phyloP scores from a whole-genome alignment of 306 rosid species.

The Cicer judaicum region DNA sequence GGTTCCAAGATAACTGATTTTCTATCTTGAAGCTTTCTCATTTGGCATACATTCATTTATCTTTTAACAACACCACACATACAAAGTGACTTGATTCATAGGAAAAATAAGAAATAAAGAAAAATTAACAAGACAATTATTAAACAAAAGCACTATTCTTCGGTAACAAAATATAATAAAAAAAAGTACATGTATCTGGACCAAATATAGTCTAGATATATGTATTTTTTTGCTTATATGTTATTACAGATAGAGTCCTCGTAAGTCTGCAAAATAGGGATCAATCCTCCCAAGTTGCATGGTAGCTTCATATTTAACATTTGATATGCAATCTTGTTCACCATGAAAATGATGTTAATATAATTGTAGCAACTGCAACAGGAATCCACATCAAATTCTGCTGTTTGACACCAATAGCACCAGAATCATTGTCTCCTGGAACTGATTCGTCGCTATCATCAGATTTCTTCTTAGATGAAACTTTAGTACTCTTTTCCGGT shows the following conservation, averaged over 20 bases:
- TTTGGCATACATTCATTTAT: background rate
- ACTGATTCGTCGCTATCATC: slow-evolving; percentile 32
- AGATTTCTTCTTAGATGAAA: slow-evolving; percentile 54
- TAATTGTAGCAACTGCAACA: slow-evolving; percentile 31
- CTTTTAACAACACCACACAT: background rate
- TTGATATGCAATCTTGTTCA: slow-evolving; percentile 23
- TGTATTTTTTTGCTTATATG: no score
- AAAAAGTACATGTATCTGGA: no score
- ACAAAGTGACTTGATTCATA: slow-evolving; percentile 26
- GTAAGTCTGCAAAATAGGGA: slow-evolving; percentile 45
- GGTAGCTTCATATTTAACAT: slow-evolving; percentile 26
- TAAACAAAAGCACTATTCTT: slow-evolving; percentile 10
- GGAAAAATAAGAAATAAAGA: background rate
- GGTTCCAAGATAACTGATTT: background rate
- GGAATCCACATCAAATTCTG: slow-evolving; percentile 31
- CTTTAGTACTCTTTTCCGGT: slow-evolving; percentile 41
- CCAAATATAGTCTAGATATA: no score
- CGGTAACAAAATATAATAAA: no score
- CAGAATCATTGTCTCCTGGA: slow-evolving; percentile 44
- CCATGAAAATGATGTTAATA: slow-evolving; percentile 28
- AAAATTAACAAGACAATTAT: slow-evolving; percentile 6
- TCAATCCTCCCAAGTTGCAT: slow-evolving; percentile 21
- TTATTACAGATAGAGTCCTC: no score
- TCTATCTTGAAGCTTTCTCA: background rate
- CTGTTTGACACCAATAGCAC: slow-evolving; percentile 37